Evolutionary conservation across 2,329 filamentous ascomycete genomes (phyloP), one percentile per base, ranked within the genome.

Genomic region (Pyrenophora teres): DNA sequence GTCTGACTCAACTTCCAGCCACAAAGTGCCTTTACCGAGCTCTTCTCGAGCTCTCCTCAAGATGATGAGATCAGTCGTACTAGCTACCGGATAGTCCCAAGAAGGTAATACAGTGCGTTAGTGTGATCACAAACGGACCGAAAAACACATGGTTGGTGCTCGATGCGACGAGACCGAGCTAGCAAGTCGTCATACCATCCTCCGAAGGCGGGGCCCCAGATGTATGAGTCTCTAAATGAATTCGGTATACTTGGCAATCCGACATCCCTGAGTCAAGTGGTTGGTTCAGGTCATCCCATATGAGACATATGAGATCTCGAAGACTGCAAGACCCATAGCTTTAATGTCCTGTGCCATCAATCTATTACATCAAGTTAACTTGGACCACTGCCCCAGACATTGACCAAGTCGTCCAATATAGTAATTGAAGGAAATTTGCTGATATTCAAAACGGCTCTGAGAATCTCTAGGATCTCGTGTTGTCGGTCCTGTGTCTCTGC

Each of bases 391-490:
- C 54, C 50, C 68, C 68, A 70, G n/a, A 64, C 62, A 13, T 59
- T 62, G 1, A 57, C 44, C 4, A 69, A 53, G 35, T 71, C 64
- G 13, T 63, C 52, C 19, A 71, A 23, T 3, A 70, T 54, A 8
- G 63, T 60, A 16, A 59, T 58, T 3, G 65, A 62, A 2, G 68
- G 68, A 45, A 69, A 69, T 32, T 64, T 68, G 40, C 53, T 63
- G 18, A 70, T 50, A 10, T 30, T 59, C 52, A 53, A 60, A 13
- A 57, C 63, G 23, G 31, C 59, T 46, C 52, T 62, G 6, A 59
- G 38, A 16, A 64, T 50, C 2, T 49, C 50, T 3, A 63, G 53
- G 12, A 62, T 58, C 21, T 60, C 60, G 1, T 32, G 32, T 40
- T 65, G 62, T 21, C 56, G 40, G 16, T 65, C 62, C 37, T 60